Evolutionary conservation across 2,329 filamentous ascomycete genomes (phyloP).

Genomic region (Calonectria pseudoreteaudii): DNA sequence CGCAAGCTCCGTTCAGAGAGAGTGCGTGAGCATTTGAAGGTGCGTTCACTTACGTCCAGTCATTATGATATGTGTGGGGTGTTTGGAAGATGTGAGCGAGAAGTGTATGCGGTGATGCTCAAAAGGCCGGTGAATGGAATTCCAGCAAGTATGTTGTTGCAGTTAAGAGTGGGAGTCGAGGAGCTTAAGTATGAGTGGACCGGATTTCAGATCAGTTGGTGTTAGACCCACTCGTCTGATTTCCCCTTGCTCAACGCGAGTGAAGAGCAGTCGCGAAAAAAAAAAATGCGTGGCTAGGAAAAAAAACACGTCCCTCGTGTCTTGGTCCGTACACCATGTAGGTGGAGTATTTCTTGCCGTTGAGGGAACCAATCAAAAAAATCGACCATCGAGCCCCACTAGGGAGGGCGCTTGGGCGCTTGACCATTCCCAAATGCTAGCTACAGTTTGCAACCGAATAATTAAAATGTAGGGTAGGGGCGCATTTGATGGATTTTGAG

Average conservation of each 20-base stretch:
- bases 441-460: background rate
- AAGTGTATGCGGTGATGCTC: conserved; percentile 22
- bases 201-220: conserved; percentile 51
- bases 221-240: conserved; percentile 32
- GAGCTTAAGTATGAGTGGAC: conserved; percentile 55
- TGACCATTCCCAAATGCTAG: background rate
- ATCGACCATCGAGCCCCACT: background rate
- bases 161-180: conserved; percentile 46
- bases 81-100: conserved; percentile 27
- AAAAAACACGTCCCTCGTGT: background rate
- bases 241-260: conserved; percentile 41
- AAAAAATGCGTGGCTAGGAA: conserved; percentile 28
- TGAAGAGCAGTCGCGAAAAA: conserved; percentile 28
- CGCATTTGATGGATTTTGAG: background rate
- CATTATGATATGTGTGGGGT: conserved; percentile 56
- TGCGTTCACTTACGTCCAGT: conserved; percentile 75
- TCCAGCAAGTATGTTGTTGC: conserved; percentile 18
- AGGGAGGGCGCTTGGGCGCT: background rate
- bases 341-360: background rate
- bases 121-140: conserved; percentile 27
- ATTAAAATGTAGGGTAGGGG: background rate
- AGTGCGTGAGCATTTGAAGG: background rate
- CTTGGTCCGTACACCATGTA: background rate
- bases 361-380: background rate
- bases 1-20: no score